A percentile compares a stretch with the other conserved stretches of the same genome.
phyloP scores from a whole-genome alignment of 2,329 filamentous ascomycete species.

The Periconia macrospinosa region DNA sequence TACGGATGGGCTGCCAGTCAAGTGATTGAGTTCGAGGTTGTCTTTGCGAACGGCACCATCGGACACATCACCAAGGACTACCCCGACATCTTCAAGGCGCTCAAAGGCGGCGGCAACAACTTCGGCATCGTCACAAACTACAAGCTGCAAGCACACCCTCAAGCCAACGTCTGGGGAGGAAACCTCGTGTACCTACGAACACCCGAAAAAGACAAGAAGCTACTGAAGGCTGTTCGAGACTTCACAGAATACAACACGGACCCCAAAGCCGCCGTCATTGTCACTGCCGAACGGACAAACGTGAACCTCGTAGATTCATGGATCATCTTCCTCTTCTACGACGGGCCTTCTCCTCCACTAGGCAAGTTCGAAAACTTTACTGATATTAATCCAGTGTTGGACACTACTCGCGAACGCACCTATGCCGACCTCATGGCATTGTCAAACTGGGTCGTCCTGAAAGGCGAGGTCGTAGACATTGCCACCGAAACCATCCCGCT shows the following conservation, averaged over 20 bases:
- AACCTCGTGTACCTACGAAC: constrained; percentile 46
- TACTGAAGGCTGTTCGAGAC: constrained; percentile 55
- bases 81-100: constrained; percentile 40
- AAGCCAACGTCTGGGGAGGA: constrained; percentile 50
- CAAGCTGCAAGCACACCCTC: constrained; percentile 22
- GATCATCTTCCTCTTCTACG: constrained; percentile 38
- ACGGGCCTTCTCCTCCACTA: constrained; percentile 47
- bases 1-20: constrained; percentile 53
- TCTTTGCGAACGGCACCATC: constrained; percentile 50
- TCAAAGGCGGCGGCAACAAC: constrained; percentile 44
- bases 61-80: constrained; percentile 22
- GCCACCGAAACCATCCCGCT: constrained; percentile 37
- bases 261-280: constrained; percentile 34
- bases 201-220: constrained; percentile 38
- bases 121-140: constrained; percentile 44
- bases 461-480: constrained; percentile 37
- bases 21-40: constrained; percentile 48
- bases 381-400: constrained; percentile 46
- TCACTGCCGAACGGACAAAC: constrained; percentile 31
- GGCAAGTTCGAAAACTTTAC: constrained; percentile 62
- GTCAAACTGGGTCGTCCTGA: constrained; percentile 48
- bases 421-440: constrained; percentile 51
- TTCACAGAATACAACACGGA: constrained; percentile 59
- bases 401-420: constrained; percentile 52
- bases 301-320: constrained; percentile 32